These are phyloP conservation scores for Haemoproteus tartakovskyi DNA, from an alignment of 169 alveolate genomes.

Conservation along the genomic window DNA sequence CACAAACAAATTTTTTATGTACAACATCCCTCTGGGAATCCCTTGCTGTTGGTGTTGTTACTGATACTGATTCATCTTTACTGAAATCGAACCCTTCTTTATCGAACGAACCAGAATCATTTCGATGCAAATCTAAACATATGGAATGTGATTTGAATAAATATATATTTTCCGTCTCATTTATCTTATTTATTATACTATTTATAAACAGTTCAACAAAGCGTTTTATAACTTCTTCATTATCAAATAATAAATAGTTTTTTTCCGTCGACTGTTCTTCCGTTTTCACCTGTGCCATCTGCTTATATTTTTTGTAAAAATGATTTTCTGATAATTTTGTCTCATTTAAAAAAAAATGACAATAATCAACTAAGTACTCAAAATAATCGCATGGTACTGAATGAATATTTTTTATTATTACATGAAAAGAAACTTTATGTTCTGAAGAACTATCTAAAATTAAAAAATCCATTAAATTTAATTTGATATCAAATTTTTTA, in stretches of 20 bases:
- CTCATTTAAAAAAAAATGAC: conserved; percentile 22
- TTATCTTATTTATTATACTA: conserved; percentile 2
- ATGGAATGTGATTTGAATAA: too few species aligned
- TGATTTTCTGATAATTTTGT: background rate
- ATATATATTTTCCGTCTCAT: conserved; percentile 9
- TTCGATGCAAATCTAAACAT: too few species aligned
- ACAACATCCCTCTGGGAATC: too few species aligned
- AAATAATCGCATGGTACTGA: conserved; percentile 22
- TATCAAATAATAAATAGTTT: conserved; percentile 29
- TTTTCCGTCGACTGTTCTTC: background rate
- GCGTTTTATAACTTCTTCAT: conserved; percentile 32
- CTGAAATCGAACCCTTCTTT: too few species aligned
- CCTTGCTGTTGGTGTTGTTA: too few species aligned
- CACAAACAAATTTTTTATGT: too few species aligned
- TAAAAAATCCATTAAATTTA: conserved; percentile 35
- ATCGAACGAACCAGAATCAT: too few species aligned
- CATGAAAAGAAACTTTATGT: conserved; percentile 56
- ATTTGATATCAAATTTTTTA: conserved; percentile 18
- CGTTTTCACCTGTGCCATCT: background rate
- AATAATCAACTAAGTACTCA: conserved; percentile 54
- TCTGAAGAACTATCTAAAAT: conserved; percentile 60
- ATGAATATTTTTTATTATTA: conserved; percentile 61
- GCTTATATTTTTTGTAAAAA: conserved; percentile 41
- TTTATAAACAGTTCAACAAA: conserved; percentile 55
- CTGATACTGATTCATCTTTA: too few species aligned